Evolutionary conservation across 1,284 basidiomycete species (phyloP), one percentile per base, ranked within the genome.

Genomic region (Schizophyllum amplum): DNA sequence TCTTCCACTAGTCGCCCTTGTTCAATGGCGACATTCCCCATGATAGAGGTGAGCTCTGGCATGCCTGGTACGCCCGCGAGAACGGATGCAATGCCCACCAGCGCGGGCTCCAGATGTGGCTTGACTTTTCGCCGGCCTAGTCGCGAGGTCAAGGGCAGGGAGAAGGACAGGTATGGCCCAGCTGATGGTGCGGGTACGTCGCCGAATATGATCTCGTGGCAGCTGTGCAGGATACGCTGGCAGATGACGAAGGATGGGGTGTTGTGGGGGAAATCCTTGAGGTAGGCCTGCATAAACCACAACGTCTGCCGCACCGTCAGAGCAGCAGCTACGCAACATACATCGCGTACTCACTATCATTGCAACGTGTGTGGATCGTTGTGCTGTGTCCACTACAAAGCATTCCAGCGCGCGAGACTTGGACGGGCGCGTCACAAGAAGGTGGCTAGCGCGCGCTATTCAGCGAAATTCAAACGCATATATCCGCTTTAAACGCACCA

Each of bases 151-250:
- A 72, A 69, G 24, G 78, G 76, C 6, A 82, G 66, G 57, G 68
- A 74, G 55, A 86, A 66, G 59, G 77, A 70, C 56, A 81, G 73
- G 73, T 91, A 93, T 4, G 92, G 88, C 13, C 82, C 78, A 26
- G 77, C 69, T 22, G 75, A 72, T 11, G 86, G 81, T 25, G 83
- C 75, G 6, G 92, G 84, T 24, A 89, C 80, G 71, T 98, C 93
- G 59, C 90, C 86, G 70, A 98, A 99, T 66, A 99, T 95, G 69
- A 98, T 94, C 74, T 95, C 90, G 73, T 99, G 96, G 68, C 95
- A 97, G 69, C 85, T 83, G 68, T 94, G 93, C 61, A 98, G 78
- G 53, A 95, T 84, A 59, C 97, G 84, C 71, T 95, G 93, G 73
- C 97, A 99, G 62, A 97, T 89, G 58, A 84, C 75, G 72, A 99